Percentiles rank a stretch among this genome's conserved stretches.
These are phyloP conservation scores for Penicillium sp. DNA, from an alignment of 2,329 filamentous ascomycete genomes.

Conservation along the genomic window DNA sequence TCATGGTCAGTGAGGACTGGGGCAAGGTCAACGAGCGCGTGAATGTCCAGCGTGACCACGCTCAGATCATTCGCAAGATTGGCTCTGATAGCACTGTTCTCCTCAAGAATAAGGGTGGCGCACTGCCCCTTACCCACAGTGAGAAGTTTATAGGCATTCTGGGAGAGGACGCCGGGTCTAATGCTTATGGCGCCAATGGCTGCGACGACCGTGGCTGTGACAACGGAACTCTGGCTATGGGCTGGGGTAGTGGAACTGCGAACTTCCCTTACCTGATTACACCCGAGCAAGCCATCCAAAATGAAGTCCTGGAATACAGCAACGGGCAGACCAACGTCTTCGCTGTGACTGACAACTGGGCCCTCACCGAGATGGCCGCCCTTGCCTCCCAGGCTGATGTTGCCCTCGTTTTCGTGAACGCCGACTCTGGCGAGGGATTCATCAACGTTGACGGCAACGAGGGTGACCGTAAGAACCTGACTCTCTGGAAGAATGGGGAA, in stretches of 20 bases:
- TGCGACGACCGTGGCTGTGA: slow-evolving; percentile 67
- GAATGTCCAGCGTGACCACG: slow-evolving; percentile 78
- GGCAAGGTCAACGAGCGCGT: slow-evolving; percentile 76
- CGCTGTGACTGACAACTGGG: slow-evolving; percentile 59
- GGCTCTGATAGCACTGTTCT: slow-evolving; percentile 81
- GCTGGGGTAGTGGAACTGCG: slow-evolving; percentile 60
- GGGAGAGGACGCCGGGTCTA: slow-evolving; percentile 79
- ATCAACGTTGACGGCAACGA: slow-evolving; percentile 78
- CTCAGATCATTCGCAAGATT: slow-evolving; percentile 68
- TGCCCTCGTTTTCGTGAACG: slow-evolving; percentile 83
- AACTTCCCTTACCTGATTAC: slow-evolving; percentile 65
- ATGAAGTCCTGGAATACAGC: slow-evolving; percentile 54
- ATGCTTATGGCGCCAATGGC: slow-evolving; percentile 72
- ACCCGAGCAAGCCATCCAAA: slow-evolving; percentile 64
- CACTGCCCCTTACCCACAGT: slow-evolving; percentile 69
- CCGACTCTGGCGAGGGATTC: slow-evolving; percentile 82
- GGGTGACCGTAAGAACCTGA: slow-evolving; percentile 90
- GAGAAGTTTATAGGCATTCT: slow-evolving; percentile 75
- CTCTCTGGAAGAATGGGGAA: slow-evolving; percentile 82
- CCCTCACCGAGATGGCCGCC: slow-evolving; percentile 51
- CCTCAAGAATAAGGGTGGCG: slow-evolving; percentile 74
- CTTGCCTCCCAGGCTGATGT: slow-evolving; percentile 54
- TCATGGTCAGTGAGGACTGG: slow-evolving; percentile 57
- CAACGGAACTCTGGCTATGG: slow-evolving; percentile 63
- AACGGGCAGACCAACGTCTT: slow-evolving; percentile 66